A percentile compares a stretch with the other conserved stretches of the same genome.
phyloP scores from a whole-genome alignment of 2,329 filamentous ascomycete genomes.

The Dactylellina leptospora region DNA sequence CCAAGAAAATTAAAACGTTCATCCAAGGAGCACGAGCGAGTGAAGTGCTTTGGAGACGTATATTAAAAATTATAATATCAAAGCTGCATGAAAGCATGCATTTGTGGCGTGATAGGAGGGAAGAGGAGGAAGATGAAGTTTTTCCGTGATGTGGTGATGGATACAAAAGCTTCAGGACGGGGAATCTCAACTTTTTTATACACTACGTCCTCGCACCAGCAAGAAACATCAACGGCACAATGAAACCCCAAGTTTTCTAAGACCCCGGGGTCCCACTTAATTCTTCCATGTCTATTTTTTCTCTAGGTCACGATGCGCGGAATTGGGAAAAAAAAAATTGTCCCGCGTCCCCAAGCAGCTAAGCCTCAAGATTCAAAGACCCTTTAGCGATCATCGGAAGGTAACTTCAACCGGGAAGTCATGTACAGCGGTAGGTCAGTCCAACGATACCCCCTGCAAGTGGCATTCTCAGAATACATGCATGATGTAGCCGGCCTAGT shows the following conservation, averaged over 20 bases:
- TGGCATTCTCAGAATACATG: conserved; percentile 30
- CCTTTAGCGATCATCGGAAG: conserved; percentile 33
- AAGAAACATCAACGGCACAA: neutral
- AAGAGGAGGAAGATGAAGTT: conserved; percentile 12
- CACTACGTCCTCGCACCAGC: neutral
- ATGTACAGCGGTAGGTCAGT: conserved; percentile 3
- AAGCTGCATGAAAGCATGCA: conserved; percentile 22
- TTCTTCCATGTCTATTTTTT: conserved; percentile 19
- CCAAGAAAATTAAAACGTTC: conserved; percentile 20
- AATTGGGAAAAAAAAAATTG: conserved; percentile 1
- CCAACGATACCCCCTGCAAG: conserved; percentile 8
- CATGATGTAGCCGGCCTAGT: conserved; percentile 16
- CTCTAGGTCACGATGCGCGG: conserved; percentile 18
- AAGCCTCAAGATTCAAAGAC: conserved; percentile 42
- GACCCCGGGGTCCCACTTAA: conserved; percentile 3
- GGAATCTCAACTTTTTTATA: conserved; percentile 33
- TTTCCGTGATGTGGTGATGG: conserved; percentile 25
- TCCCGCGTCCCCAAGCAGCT: conserved; percentile 29
- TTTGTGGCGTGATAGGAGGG: conserved; percentile 23
- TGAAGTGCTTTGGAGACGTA: conserved; percentile 26
- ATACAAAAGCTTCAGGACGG: conserved; percentile 4
- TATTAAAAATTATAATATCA: conserved; percentile 21
- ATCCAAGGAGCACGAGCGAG: conserved; percentile 45
- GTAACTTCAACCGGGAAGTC: conserved; percentile 49
- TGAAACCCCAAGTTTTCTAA: conserved; percentile 17